These are phyloP conservation scores for Galerina marginata DNA, from an alignment of 768 basidiomycete species.

Conservation along the genomic window DNA sequence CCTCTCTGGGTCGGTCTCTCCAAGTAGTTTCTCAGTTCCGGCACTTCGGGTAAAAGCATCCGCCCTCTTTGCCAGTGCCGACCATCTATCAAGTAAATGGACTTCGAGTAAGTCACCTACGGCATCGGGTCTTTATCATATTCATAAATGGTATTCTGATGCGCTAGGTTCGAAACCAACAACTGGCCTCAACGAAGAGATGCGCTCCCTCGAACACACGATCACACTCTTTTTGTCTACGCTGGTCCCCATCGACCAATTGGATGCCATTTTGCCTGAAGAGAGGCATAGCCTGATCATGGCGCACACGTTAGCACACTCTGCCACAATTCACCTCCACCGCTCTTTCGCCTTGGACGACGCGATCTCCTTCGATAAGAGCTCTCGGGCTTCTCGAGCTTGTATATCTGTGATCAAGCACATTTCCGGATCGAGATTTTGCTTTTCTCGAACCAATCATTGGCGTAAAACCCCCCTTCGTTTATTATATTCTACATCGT, in stretches of 20 bases:
- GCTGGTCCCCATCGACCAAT: constrained; percentile 67
- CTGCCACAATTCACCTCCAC: constrained; percentile 69
- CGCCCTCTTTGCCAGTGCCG: constrained; percentile 73
- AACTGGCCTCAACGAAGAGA: constrained; percentile 58
- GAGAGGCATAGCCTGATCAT: constrained; percentile 65
- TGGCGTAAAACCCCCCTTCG: constrained; percentile 53
- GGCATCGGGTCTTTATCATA: neutral
- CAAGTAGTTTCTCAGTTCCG: constrained; percentile 63
- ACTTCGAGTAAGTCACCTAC: constrained; percentile 51
- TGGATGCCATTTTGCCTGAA: constrained; percentile 57
- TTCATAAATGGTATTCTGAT: constrained; percentile 9
- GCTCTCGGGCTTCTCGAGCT: constrained; percentile 64
- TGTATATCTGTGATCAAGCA: constrained; percentile 66
- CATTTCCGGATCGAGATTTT: constrained; percentile 66
- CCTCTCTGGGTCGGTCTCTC: constrained; percentile 60
- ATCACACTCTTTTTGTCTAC: constrained; percentile 69
- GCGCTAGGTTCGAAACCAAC: constrained; percentile 49
- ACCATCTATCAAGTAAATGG: constrained; percentile 64
- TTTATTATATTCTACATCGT: neutral
- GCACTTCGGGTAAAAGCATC: constrained; percentile 78
- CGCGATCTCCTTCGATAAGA: constrained; percentile 66
- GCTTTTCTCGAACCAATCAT: constrained; percentile 80
- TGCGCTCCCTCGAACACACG: constrained; percentile 65
- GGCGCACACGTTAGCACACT: constrained; percentile 69
- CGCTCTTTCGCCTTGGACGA: constrained; percentile 66